Evolutionary conservation across 208 protist species (phyloP), one percentile per base, ranked within the genome.

Genomic region (Tetramitus jugosus): DNA sequence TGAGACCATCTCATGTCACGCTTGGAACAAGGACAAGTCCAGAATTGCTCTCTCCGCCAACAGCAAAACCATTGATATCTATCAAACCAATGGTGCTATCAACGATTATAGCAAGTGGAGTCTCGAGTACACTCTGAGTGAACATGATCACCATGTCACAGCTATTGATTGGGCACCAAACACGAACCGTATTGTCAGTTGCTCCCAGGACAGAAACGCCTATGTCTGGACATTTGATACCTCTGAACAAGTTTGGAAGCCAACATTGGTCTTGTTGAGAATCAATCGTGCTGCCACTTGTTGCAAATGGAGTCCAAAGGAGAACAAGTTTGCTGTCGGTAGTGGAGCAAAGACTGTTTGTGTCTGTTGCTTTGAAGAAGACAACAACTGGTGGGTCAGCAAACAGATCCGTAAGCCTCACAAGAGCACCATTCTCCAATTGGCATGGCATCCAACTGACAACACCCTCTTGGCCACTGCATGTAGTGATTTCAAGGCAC

Each of bases 311-410:
- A 81, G 68, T 64, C 87, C 90, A 46, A 56, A 89, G 20, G 90
- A 91, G 67, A 64, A 86, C 60, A 96, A 95, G 83, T 96, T 96
- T 79, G 91, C 90, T 2, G 92, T 96, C 17, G 89, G 84, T 4
- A 87, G 79, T 46, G 91, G 90, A 53, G 82, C 89, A 29, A 91
- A 92, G 45, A 61, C 82, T 26, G 80, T 94, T 8, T 84, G 85
- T 7, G 84, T 96, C 23, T 96, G 93, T 83, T 89, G 89, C 83
- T 96, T 91, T 81, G 93, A 97, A 76, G 84, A 85, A 64, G 86
- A 87, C 4, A 90, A 95, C 83, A 91, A 97, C 61, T 97, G 91
- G 90, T 97, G 93, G 93, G 89, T 94, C 52, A 86, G 81, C 35
- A 93, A 92, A 82, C 84, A 84, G 69, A 89, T 90, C 56, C 87